These are phyloP conservation scores for Xerocomus amazonicus DNA, from an alignment of 1,284 basidiomycete genomes.

Conservation along the genomic window DNA sequence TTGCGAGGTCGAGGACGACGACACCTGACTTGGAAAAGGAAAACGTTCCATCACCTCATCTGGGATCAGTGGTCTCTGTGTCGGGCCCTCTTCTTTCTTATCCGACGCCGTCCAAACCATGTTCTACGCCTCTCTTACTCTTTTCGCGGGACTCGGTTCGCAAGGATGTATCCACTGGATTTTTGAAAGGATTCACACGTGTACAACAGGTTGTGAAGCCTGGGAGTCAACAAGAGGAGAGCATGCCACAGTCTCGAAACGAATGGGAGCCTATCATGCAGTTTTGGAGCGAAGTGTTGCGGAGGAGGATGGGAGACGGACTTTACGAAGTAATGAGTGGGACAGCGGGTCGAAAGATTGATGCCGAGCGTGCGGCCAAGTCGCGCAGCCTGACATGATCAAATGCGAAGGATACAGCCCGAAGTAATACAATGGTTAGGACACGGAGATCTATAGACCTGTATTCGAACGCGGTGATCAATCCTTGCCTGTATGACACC, in stretches of 20 bases:
- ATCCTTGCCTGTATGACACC: too few species aligned
- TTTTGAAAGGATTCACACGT: slow-evolving; percentile 56
- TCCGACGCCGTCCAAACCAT: slow-evolving; percentile 53
- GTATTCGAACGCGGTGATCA: too few species aligned
- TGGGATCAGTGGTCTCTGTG: slow-evolving; percentile 69
- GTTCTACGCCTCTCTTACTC: slow-evolving; percentile 61
- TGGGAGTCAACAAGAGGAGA: slow-evolving; percentile 28
- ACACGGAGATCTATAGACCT: too few species aligned
- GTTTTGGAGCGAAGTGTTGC: slow-evolving; percentile 78
- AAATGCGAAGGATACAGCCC: too few species aligned
- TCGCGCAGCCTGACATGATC: too few species aligned
- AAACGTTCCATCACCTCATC: slow-evolving; percentile 16
- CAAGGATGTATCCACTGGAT: slow-evolving; percentile 41
- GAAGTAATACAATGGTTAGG: too few species aligned
- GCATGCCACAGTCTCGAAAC: slow-evolving; percentile 71
- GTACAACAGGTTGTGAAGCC: slow-evolving; percentile 42
- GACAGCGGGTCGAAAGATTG: slow-evolving; percentile 11
- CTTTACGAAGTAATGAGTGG: slow-evolving; percentile 71
- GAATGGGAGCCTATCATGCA: slow-evolving; percentile 84
- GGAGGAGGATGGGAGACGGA: slow-evolving; percentile 57
- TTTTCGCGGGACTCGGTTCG: slow-evolving; percentile 54
- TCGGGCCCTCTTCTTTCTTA: slow-evolving; percentile 74
- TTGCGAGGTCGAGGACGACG: slow-evolving; percentile 7
- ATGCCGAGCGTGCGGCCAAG: too few species aligned
- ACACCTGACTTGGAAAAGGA: neutral